Evolutionary conservation across 768 basidiomycete genomes (phyloP).

Genomic region (Paxillus ammoniavirescens): DNA sequence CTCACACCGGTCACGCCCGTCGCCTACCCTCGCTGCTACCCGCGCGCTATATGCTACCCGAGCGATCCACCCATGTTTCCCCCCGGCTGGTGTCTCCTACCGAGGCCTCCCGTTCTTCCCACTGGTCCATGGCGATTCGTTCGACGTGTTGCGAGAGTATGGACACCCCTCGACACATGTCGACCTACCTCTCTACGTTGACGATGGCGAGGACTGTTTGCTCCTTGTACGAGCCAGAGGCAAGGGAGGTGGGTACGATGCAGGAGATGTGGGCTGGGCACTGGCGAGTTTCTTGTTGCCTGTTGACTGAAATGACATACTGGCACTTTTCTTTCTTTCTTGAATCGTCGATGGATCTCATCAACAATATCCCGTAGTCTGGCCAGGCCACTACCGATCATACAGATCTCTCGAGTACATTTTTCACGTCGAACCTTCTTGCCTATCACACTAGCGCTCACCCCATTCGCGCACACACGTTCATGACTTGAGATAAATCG

Average conservation of each 20-base stretch:
- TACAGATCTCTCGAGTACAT: too few relatives aligned
- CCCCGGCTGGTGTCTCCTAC: constrained; percentile 63
- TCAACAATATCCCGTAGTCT: not conserved
- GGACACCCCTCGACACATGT: constrained; percentile 77
- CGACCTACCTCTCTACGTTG: constrained; percentile 74
- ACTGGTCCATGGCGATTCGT: constrained; percentile 58
- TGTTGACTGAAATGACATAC: constrained; percentile 33
- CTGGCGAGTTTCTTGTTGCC: constrained; percentile 80
- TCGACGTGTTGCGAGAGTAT: constrained; percentile 69
- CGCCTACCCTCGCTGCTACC: constrained; percentile 26
- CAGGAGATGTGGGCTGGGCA: constrained; percentile 70
- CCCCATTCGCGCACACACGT: not conserved
- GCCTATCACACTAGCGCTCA: not conserved
- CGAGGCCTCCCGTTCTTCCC: constrained; percentile 77
- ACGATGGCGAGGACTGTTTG: constrained; percentile 75
- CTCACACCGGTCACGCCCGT: constrained; percentile 18
- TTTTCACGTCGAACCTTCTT: too few relatives aligned
- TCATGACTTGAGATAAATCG: not conserved
- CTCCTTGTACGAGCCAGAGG: constrained; percentile 59
- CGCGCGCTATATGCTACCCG: constrained; percentile 63
- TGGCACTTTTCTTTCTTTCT: not conserved
- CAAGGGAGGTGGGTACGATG: constrained; percentile 22
- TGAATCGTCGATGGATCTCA: too few relatives aligned
- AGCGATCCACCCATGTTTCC: constrained; percentile 67
- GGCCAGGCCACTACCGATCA: not conserved